Conservation (phyloP, 2,329 filamentous ascomycete genomes). For the Claviceps fusiformis region DNA sequence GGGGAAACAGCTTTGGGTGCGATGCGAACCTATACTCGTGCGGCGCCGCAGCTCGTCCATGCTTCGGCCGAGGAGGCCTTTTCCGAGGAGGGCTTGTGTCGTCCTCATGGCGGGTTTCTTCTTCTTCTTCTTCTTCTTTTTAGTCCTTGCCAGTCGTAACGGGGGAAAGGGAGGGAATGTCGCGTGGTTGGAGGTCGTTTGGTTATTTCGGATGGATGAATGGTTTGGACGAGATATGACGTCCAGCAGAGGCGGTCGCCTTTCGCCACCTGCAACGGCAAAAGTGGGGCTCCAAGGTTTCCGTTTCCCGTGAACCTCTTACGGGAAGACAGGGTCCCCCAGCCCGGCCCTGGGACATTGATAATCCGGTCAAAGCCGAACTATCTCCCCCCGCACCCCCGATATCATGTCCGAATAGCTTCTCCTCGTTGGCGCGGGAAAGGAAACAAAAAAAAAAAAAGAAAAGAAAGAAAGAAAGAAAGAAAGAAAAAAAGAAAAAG, state of each 20-base stretch:
- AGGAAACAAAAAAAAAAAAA: neutral
- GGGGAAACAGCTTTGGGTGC: no score
- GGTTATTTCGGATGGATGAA: neutral
- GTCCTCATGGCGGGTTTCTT: slow-evolving; percentile 29
- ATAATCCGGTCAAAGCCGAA: slow-evolving; percentile 4
- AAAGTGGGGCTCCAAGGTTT: neutral
- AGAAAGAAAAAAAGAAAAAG: neutral
- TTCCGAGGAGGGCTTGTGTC: slow-evolving; percentile 28
- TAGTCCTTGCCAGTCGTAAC: neutral
- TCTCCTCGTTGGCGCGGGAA: neutral
- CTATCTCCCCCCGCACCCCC: no score
- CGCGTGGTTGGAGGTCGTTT: no score
- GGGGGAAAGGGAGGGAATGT: no score
- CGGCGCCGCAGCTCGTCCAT: slow-evolving; percentile 46
- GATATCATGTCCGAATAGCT: neutral
- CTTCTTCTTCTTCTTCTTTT: slow-evolving; percentile 4
- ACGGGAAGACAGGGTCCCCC: no score
- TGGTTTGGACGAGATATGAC: neutral
- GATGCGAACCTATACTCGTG: slow-evolving; percentile 34
- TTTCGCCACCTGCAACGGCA: no score
- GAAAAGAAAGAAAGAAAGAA: neutral
- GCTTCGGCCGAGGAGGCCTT: slow-evolving; percentile 44
- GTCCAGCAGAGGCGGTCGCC: no score
- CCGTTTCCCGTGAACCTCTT: no score
- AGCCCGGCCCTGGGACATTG: slow-evolving; percentile 1